Base-by-base conservation (phyloP, 352 stramenopile genomes). In the Phytophthora macrochlamydospora region DNA sequence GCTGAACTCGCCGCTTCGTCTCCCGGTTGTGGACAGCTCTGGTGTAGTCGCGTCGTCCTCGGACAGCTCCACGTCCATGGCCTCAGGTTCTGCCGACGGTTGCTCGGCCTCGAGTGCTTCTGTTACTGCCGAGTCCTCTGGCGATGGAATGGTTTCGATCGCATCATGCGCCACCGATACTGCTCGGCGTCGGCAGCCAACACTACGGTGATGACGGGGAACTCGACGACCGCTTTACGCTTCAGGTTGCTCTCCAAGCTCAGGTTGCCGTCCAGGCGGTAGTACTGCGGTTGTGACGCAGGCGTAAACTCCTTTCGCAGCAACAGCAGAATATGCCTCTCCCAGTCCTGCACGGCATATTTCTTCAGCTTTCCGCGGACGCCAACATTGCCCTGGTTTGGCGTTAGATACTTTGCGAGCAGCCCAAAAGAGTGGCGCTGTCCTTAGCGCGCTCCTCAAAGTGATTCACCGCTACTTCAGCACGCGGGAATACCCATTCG, bases 191-290 rank as follows among this genome's bases (percentile, higher is more conserved):
- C 75, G 3, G 62, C 51, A 3, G 58, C 54, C 2, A 87, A 65
- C 33, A 75, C 81, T 30, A 95, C 83, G 2, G 68, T 77, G 59
- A 94, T 80, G 14, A 94, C 71, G 2, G 88, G 88, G 56, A 92
- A 95, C 61, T 95, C 88, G 6, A 95, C 82, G 7, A 95, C 59
- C 2, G 79, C 78, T 58, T 94, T 93, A 35, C 84, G 85, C 55
- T 90, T 89, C 32, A 95, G 42, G 46, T 90, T 92, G 56, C 80
- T 89, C 65, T 83, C 85, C 14, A 95, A 64, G 7, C 75, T 82
- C 35, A 71, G 59, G n/a, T 70, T 78, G 37, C 84, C 79, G 53
- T 93, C 77, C 32, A 95, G 59, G 13, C 75, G 73, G 62, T 93
- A 93, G 71, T 85, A 95, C 60, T 92, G 81, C 12, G 83, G 77